Conservation (phyloP, 192 early-diverging fungal species). For the Mycoemilia scoparia region DNA sequence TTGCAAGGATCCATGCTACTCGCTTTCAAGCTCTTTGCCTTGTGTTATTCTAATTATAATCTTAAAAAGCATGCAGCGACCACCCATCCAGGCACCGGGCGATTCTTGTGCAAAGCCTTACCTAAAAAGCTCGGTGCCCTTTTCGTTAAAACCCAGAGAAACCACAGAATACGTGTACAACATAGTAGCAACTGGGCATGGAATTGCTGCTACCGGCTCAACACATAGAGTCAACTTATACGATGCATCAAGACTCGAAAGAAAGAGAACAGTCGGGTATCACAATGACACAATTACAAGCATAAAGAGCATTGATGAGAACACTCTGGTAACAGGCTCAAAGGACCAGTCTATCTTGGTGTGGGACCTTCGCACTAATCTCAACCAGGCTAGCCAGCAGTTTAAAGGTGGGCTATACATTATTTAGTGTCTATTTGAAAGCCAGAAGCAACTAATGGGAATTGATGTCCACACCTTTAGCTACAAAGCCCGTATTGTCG, state of each 20-base stretch:
- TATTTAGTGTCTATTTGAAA: slow-evolving; percentile 10
- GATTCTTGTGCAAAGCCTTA: too few species aligned
- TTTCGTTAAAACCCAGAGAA: too few species aligned
- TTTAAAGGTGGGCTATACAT: slow-evolving; percentile 15
- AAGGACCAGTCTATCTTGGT: slow-evolving; percentile 39
- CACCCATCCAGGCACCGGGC: too few species aligned
- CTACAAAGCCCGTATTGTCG: background rate
- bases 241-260: slow-evolving; percentile 28
- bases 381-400: slow-evolving; percentile 5
- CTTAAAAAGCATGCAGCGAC: too few species aligned
- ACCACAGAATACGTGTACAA: slow-evolving; percentile 31
- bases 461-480: background rate
- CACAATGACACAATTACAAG: slow-evolving; percentile 44
- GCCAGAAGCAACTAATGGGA: slow-evolving; percentile 26
- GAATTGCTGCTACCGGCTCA: slow-evolving; percentile 32
- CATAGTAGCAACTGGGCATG: slow-evolving; percentile 5
- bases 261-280: slow-evolving; percentile 27
- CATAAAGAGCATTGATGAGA: slow-evolving; percentile 23
- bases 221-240: slow-evolving; percentile 45
- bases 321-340: slow-evolving; percentile 41
- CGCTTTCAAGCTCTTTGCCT: too few species aligned
- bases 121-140: too few species aligned
- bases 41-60: too few species aligned
- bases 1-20: too few species aligned
- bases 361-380: slow-evolving; percentile 46